Conservation (phyloP, 83 land plant genomes). For the Picea mariana region DNA sequence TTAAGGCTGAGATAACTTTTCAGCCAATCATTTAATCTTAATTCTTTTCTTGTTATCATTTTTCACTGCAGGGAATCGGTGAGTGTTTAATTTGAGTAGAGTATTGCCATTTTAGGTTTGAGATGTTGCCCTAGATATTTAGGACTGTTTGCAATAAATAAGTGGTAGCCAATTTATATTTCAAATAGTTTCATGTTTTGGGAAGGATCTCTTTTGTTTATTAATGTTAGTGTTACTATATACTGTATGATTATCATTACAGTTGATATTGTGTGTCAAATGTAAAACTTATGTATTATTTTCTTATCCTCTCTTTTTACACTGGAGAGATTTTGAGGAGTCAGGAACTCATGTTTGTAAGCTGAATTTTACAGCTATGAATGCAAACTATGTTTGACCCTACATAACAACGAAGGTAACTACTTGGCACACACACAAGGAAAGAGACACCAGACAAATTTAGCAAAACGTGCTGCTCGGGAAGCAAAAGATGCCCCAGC, state of each 20-base stretch:
- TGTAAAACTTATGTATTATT: not conserved
- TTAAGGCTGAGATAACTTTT: not conserved
- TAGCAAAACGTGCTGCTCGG: too few species aligned
- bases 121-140: not conserved
- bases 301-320: not conserved
- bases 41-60: not conserved
- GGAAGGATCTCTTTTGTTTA: not conserved
- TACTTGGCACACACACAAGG: too few species aligned
- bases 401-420: too few species aligned
- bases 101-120: constrained; percentile 1
- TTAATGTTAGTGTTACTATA: not conserved
- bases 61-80: constrained; percentile 11
- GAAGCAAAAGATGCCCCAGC: too few species aligned
- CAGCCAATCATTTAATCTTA: not conserved
- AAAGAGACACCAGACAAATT: too few species aligned
- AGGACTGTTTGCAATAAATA: not conserved
- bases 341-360: not conserved
- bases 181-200: not conserved
- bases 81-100: constrained; percentile 8
- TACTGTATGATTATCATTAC: not conserved
- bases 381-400: too few species aligned
- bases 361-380: constrained; percentile 12
- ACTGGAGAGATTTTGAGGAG: not conserved
- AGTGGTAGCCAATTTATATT: too few species aligned
- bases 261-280: not conserved